phyloP scores from a whole-genome alignment of 805 yeast genomes.

The Candida yuanshanica region DNA sequence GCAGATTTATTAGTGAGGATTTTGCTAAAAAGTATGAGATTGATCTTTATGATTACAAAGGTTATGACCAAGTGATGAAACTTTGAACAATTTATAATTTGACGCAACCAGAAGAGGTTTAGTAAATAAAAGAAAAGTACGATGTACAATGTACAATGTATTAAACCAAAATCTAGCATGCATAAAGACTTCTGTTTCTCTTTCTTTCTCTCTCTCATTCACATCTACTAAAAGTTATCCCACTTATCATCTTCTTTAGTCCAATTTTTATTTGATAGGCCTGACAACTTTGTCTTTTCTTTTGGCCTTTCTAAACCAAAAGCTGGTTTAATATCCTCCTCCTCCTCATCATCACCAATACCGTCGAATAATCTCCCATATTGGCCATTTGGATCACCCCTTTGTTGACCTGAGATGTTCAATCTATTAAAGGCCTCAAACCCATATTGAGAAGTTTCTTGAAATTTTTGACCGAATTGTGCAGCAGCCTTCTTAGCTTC shows the following conservation, averaged over 20 bases:
- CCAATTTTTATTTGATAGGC: constrained; percentile 38
- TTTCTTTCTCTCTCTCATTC: no score
- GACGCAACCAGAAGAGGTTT: no score
- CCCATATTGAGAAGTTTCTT: constrained; percentile 77
- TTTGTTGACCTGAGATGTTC: constrained; percentile 29
- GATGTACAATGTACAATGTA: no score
- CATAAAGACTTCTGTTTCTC: background rate
- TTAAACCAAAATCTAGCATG: background rate
- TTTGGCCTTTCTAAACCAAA: constrained; percentile 60
- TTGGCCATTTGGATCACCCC: constrained; percentile 29
- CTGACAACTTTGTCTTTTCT: constrained; percentile 51
- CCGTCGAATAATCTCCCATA: constrained; percentile 56
- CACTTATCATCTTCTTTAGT: constrained; percentile 54
- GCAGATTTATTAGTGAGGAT: constrained; percentile 65
- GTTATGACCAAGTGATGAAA: constrained; percentile 50
- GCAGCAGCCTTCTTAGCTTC: constrained; percentile 92
- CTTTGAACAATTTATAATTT: constrained; percentile 17
- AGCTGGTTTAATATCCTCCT: constrained; percentile 50
- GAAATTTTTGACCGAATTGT: constrained; percentile 92
- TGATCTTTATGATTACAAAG: constrained; percentile 54
- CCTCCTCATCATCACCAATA: constrained; percentile 33
- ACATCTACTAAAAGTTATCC: constrained; percentile 62
- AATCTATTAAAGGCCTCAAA: constrained; percentile 52
- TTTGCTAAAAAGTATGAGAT: constrained; percentile 74
- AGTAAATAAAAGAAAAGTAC: no score